These are phyloP conservation scores for Inonotus hispidus DNA, from an alignment of 1,284 basidiomycete species.

Conservation along the genomic window DNA sequence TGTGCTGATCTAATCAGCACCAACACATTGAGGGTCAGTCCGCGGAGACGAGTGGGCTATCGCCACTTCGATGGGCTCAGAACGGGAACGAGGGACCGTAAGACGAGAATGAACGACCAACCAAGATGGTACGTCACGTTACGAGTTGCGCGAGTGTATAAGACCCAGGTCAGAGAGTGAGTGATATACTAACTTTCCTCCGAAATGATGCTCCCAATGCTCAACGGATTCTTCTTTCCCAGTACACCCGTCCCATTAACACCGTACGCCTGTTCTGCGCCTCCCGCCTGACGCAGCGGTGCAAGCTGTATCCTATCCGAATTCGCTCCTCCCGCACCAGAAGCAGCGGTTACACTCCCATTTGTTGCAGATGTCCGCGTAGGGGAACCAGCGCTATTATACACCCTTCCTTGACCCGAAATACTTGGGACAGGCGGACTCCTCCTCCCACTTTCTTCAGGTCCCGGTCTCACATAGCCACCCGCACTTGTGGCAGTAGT, in stretches of 20 bases:
- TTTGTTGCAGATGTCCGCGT: neutral
- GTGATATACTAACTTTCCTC: slow-evolving; percentile 31
- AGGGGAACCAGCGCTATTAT: neutral
- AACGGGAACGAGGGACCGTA: neutral
- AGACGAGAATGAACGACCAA: neutral
- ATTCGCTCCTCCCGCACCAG: neutral
- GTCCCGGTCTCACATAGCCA: slow-evolving; percentile 14
- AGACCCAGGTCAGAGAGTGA: neutral
- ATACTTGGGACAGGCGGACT: slow-evolving; percentile 17
- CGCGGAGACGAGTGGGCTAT: neutral
- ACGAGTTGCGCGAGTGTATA: neutral
- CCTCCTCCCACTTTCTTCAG: slow-evolving; percentile 7
- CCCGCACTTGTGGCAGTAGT: neutral
- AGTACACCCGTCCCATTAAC: slow-evolving; percentile 11
- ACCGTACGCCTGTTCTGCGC: slow-evolving; percentile 22
- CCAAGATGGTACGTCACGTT: neutral
- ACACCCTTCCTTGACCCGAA: slow-evolving; percentile 8
- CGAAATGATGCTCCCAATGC: slow-evolving; percentile 68
- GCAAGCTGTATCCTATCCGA: slow-evolving; percentile 52
- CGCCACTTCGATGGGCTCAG: neutral
- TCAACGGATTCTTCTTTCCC: slow-evolving; percentile 59
- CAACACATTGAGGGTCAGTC: neutral
- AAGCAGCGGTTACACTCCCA: no score
- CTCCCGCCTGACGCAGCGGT: slow-evolving; percentile 33
- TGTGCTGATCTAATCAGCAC: neutral